Percentiles rank a stretch among this genome's conserved stretches.
phyloP scores from a whole-genome alignment of 306 rosid genomes.

The Rosa rugosa region DNA sequence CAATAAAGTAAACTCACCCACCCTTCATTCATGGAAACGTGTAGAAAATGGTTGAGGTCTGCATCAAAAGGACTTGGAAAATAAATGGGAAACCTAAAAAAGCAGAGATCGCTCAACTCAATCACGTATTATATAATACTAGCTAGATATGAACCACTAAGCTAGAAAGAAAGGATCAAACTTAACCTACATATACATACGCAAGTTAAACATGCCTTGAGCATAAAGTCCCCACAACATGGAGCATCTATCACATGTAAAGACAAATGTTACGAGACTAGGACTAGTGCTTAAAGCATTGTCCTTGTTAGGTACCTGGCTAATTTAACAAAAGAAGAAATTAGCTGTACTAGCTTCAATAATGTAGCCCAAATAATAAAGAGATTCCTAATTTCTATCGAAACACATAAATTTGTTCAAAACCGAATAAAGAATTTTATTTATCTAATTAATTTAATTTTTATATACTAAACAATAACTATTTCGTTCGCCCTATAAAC shows the following conservation, averaged over 20 bases:
- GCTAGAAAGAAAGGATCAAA: neutral
- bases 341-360: neutral
- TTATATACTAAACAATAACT: too few species aligned
- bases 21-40: conserved; percentile 16
- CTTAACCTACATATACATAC: neutral
- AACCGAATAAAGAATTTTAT: neutral
- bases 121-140: conserved; percentile 15
- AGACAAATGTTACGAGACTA: neutral
- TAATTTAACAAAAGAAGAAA: neutral
- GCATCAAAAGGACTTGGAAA: conserved; percentile 14
- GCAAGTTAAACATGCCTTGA: conserved; percentile 7
- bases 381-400: neutral
- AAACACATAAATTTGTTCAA: neutral
- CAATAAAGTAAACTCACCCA: neutral
- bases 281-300: conserved; percentile 6
- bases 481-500: too few species aligned
- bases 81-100: conserved; percentile 34
- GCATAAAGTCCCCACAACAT: conserved; percentile 23
- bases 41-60: conserved; percentile 15
- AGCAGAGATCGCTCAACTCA: conserved; percentile 30
- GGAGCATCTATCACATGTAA: conserved; percentile 19
- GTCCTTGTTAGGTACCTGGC: conserved; percentile 15
- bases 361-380: neutral
- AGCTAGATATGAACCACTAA: conserved; percentile 13
- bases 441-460: too few species aligned